Conservation (phyloP, 441 rosid species). For the Omphalea diandra region DNA sequence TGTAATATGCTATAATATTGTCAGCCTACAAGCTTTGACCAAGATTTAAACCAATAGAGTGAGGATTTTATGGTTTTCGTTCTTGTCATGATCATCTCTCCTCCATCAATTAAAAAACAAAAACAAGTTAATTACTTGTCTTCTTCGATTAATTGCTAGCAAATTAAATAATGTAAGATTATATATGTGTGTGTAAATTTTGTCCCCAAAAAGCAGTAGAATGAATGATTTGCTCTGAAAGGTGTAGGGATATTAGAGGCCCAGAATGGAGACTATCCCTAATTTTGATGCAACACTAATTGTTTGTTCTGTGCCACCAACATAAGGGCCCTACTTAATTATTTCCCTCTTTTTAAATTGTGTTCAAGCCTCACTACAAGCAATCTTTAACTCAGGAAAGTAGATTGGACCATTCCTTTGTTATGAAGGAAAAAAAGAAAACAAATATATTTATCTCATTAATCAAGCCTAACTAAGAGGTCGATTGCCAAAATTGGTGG, state of each 20-base stretch:
- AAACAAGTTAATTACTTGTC: background rate
- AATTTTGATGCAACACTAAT: background rate
- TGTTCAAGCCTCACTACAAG: slow-evolving; percentile 6
- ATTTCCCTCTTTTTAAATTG: background rate
- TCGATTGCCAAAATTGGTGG: background rate
- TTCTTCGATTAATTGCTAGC: background rate
- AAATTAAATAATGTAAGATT: background rate
- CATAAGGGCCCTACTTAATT: slow-evolving; percentile 19
- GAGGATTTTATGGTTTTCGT: slow-evolving; percentile 15
- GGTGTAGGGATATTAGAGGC: slow-evolving; percentile 7
- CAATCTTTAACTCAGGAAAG: slow-evolving; percentile 22
- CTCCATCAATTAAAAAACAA: slow-evolving; percentile 11
- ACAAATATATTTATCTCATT: background rate
- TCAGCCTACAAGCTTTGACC: slow-evolving; percentile 26
- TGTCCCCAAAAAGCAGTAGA: slow-evolving; percentile 15
- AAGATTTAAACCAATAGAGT: slow-evolving; percentile 23
- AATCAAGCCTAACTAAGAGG: background rate
- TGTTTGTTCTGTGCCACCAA: background rate
- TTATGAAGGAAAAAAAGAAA: background rate
- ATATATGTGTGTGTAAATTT: background rate
- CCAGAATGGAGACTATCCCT: background rate
- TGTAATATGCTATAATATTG: background rate
- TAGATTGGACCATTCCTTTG: slow-evolving; percentile 24
- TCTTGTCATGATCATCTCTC: slow-evolving; percentile 4
- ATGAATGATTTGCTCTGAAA: background rate